Percentiles rank a stretch among this genome's conserved stretches.
Evolutionary conservation across 495 filamentous ascomycete species (phyloP).

Genomic region (Talaromyces liani): DNA sequence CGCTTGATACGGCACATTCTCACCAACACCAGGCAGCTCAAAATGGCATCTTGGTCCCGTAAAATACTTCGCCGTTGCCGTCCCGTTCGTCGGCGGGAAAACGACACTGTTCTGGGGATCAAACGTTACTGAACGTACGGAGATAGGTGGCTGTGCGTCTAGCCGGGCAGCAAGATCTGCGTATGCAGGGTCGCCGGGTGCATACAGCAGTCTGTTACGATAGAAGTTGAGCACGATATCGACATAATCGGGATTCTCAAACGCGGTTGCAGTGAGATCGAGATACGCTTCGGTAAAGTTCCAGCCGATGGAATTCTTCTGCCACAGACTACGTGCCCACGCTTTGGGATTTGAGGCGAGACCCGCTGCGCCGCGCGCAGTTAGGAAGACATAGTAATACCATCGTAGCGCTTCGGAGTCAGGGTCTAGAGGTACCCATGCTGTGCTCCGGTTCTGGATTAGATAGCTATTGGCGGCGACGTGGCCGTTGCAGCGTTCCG

Average conservation of each 20-base stretch:
- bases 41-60: constrained; percentile 11
- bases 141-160: constrained; percentile 11
- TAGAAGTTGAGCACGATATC: constrained; percentile 5
- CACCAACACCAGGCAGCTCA: constrained; percentile 3
- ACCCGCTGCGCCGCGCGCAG: constrained; percentile 8
- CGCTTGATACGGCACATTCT: constrained; percentile 12
- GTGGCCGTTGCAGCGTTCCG: constrained; percentile 11
- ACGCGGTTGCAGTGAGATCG: not conserved
- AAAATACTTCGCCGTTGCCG: constrained; percentile 12
- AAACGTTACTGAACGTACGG: constrained; percentile 8
- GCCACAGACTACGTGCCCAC: constrained; percentile 2
- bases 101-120: constrained; percentile 12
- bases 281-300: constrained; percentile 4
- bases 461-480: constrained; percentile 14
- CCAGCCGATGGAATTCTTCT: constrained; percentile 7
- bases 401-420: constrained; percentile 7
- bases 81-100: constrained; percentile 12
- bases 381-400: constrained; percentile 10
- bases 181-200: constrained; percentile 8
- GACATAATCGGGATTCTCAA: constrained; percentile 5
- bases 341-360: constrained; percentile 3
- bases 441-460: constrained; percentile 12
- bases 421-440: constrained; percentile 9
- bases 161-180: constrained; percentile 3
- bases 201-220: constrained; percentile 3